phyloP scores from a whole-genome alignment of 192 early-diverging fungal species.

The Mortierella hygrophila region DNA sequence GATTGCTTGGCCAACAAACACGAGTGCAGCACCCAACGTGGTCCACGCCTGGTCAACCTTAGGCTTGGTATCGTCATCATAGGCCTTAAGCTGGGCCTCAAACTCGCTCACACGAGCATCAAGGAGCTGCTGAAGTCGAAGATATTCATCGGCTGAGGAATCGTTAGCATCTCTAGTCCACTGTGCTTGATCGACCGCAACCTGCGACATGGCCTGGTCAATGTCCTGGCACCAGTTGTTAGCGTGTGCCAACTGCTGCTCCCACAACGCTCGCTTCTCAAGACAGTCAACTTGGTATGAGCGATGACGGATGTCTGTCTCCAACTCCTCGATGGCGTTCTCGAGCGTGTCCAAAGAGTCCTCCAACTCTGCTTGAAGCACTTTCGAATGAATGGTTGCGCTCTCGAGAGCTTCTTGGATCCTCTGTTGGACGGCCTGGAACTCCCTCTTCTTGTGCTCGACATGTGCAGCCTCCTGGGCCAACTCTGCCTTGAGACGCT shows the following conservation, averaged over 20 bases:
- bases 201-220: neutral
- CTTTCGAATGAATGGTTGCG: constrained; percentile 29
- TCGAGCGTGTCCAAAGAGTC: constrained; percentile 22
- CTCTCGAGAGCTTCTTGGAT: constrained; percentile 1
- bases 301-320: constrained; percentile 13
- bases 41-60: constrained; percentile 28
- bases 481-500: constrained; percentile 11
- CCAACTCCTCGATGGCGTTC: constrained; percentile 18
- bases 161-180: constrained; percentile 5
- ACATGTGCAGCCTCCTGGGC: neutral
- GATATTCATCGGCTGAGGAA: neutral
- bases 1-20: constrained; percentile 20
- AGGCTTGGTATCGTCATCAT: constrained; percentile 25
- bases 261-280: constrained; percentile 32
- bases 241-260: constrained; percentile 19
- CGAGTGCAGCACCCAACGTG: constrained; percentile 20
- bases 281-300: constrained; percentile 25
- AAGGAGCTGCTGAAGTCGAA: constrained; percentile 5
- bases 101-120: constrained; percentile 12
- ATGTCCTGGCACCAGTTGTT: constrained; percentile 18
- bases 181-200: constrained; percentile 23
- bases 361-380: constrained; percentile 25
- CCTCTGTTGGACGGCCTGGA: constrained; percentile 4
- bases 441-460: constrained; percentile 26
- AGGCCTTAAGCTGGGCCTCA: constrained; percentile 23